Conservation (phyloP, 495 filamentous ascomycete genomes). For the Penicillium turbatum region DNA sequence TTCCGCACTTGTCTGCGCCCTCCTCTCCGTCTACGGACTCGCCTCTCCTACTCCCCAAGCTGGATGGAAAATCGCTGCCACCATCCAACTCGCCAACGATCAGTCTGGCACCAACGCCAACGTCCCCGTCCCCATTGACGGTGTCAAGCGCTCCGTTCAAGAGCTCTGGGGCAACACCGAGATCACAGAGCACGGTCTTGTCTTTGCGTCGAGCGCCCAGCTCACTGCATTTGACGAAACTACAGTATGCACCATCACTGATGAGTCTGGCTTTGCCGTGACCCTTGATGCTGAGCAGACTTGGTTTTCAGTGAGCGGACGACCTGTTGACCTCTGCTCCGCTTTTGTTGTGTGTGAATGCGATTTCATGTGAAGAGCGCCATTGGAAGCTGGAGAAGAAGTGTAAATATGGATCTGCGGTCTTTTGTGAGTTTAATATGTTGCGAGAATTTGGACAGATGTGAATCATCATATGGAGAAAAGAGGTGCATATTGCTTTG, state of each 20-base stretch:
- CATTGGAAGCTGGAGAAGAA: neutral
- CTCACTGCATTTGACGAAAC: conserved; percentile 16
- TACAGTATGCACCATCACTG: conserved; percentile 17
- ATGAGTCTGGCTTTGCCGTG: conserved; percentile 3
- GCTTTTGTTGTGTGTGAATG: conserved; percentile 20
- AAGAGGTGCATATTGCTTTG: no score
- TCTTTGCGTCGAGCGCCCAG: conserved; percentile 25
- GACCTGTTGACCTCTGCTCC: conserved; percentile 16
- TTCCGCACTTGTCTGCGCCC: conserved; percentile 13
- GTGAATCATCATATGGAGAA: neutral
- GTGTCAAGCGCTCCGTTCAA: conserved; percentile 18
- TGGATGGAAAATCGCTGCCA: conserved; percentile 10
- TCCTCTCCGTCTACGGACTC: conserved; percentile 11
- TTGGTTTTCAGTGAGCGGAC: conserved; percentile 6
- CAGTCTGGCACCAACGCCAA: conserved; percentile 19
- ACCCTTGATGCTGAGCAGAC: conserved; percentile 11
- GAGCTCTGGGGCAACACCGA: conserved; percentile 23
- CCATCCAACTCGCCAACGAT: conserved; percentile 24
- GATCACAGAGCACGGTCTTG: conserved; percentile 16
- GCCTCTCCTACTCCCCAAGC: conserved; percentile 3
- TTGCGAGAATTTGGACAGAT: neutral
- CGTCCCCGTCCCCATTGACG: conserved; percentile 18
- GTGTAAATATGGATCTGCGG: neutral
- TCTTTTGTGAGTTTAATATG: neutral
- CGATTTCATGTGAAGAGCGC: conserved; percentile 10